A percentile compares a stretch with the other conserved stretches of the same genome.
Conservation (phyloP, 75 land plant genomes). For the Pinus taeda region DNA sequence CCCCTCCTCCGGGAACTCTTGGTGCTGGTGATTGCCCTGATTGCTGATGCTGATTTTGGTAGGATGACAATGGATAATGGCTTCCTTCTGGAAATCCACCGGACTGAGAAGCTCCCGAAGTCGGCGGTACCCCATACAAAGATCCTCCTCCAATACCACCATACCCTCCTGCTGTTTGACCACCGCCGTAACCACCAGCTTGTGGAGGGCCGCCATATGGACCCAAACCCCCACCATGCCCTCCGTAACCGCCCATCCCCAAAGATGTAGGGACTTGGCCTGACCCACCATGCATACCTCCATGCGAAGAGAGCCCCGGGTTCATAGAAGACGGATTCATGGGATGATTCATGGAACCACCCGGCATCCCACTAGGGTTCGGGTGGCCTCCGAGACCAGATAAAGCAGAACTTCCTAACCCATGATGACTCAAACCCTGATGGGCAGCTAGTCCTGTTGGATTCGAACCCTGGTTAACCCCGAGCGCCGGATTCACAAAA, state of each 20-base stretch:
- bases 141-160: slow-evolving; percentile 29
- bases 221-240: slow-evolving; percentile 19
- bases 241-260: slow-evolving; percentile 25
- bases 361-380: slow-evolving; percentile 21
- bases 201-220: not conserved
- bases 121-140: slow-evolving; percentile 33
- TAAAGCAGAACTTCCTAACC: slow-evolving; percentile 15
- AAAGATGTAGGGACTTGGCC: not conserved
- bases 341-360: slow-evolving; percentile 5
- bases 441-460: slow-evolving; percentile 20
- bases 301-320: not conserved
- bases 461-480: slow-evolving; percentile 17
- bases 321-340: slow-evolving; percentile 1
- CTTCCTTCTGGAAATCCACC: slow-evolving; percentile 43
- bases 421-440: slow-evolving; percentile 25
- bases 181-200: slow-evolving; percentile 9
- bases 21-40: slow-evolving; percentile 48
- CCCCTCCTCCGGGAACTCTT: slow-evolving; percentile 40
- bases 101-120: slow-evolving; percentile 35
- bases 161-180: slow-evolving; percentile 3
- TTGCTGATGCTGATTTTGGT: slow-evolving; percentile 38
- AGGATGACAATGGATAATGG: slow-evolving; percentile 27
- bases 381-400: slow-evolving; percentile 20
- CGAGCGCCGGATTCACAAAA: slow-evolving; percentile 7
- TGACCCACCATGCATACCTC: not conserved